Conservation (phyloP, 2,329 filamentous ascomycete species). For the Sporothrix luriei region DNA sequence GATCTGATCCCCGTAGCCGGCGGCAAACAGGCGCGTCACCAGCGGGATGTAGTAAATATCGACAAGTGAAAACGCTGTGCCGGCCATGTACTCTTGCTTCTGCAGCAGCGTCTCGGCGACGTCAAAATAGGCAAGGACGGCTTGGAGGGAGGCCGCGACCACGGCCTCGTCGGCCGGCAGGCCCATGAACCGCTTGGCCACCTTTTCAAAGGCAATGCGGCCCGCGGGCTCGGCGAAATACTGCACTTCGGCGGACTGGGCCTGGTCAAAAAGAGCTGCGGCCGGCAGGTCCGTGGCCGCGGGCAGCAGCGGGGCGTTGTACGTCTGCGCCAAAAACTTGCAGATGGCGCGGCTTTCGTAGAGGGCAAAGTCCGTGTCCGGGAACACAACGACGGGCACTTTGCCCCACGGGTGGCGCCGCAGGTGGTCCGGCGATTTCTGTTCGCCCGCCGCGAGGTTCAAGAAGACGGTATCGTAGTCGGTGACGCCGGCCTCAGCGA, state of each 20-base stretch:
- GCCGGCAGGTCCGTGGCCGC: conserved; percentile 46
- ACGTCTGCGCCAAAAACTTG: conserved; percentile 51
- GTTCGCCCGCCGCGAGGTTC: conserved; percentile 47
- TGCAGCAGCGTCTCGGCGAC: conserved; percentile 47
- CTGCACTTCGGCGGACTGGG: conserved; percentile 46
- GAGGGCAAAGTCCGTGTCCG: conserved; percentile 47
- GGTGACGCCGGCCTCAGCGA: conserved; percentile 49
- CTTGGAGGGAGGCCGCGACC: conserved; percentile 45
- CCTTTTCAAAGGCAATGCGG: conserved; percentile 51
- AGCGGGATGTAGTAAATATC: conserved; percentile 54
- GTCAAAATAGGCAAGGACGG: conserved; percentile 49
- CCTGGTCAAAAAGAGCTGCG: conserved; percentile 50
- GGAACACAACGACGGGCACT: conserved; percentile 46
- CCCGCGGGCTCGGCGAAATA: conserved; percentile 51
- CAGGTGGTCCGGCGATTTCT: conserved; percentile 47
- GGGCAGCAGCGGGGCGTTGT: conserved; percentile 51
- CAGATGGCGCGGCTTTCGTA: conserved; percentile 53
- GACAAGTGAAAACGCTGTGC: conserved; percentile 47
- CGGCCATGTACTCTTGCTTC: conserved; percentile 50
- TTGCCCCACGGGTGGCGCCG: conserved; percentile 50
- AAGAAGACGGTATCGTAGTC: conserved; percentile 48
- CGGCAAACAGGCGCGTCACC: conserved; percentile 48
- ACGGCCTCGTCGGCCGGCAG: conserved; percentile 48
- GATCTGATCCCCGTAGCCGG: conserved; percentile 45
- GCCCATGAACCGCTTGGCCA: conserved; percentile 50